Conservation (phyloP, 257 asterid genomes). For the Solanum arcanum region DNA sequence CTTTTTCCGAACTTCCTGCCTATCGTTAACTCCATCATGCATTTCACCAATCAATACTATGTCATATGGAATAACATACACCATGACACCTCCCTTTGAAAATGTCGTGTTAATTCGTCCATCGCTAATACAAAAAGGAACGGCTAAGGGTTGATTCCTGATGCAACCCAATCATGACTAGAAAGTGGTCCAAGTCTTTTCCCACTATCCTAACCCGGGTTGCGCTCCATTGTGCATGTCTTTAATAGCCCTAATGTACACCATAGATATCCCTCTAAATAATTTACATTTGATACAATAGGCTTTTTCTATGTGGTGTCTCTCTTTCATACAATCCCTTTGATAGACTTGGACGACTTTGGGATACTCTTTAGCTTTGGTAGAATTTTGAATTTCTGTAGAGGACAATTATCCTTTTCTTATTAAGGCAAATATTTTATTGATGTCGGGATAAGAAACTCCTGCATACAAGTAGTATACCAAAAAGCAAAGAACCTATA, state of each 20-base stretch:
- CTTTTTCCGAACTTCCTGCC: neutral
- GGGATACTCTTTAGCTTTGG: neutral
- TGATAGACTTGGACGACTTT: neutral
- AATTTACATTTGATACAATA: neutral
- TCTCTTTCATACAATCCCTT: neutral
- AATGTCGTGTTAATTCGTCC: neutral
- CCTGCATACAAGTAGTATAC: neutral
- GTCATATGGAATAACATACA: neutral
- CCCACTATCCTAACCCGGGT: neutral
- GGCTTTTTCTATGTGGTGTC: neutral
- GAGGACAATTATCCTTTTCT: neutral
- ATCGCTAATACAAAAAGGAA: neutral
- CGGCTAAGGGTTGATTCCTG: neutral
- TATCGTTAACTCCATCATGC: neutral
- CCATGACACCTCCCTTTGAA: neutral
- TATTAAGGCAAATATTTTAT: neutral
- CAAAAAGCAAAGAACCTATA: neutral
- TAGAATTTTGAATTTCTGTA: neutral
- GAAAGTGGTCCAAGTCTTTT: neutral
- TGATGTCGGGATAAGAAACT: neutral
- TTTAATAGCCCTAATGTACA: neutral
- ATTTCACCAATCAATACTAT: neutral
- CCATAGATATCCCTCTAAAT: neutral
- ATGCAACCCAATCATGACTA: neutral
- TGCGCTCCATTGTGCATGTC: neutral